Base-by-base conservation (phyloP, 2,329 filamentous ascomycete species). In the Leptoxyphium fumago region DNA sequence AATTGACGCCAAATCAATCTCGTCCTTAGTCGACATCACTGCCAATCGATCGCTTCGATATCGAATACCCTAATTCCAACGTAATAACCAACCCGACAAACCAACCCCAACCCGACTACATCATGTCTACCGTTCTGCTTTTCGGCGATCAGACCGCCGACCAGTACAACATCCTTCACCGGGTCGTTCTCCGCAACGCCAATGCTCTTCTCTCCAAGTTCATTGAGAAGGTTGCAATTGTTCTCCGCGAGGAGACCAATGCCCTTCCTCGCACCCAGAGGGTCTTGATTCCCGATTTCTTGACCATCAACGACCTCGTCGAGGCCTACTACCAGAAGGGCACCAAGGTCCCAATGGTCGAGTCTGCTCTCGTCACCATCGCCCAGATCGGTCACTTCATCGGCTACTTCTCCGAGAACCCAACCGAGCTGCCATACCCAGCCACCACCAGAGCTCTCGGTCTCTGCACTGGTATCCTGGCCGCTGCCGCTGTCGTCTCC, bases 111-210 rank as follows among this genome's bases (percentile, higher is more conserved):
- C 21, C 34, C 30, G 21, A 38, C 34, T 17, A 40, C 43, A 60
- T 42, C n/a, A 63, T 63, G 60, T 58, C 60, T 58, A 70, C 71
- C 55, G 57, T 67, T 46, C 72, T 81, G 60, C 73, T 83, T 49
- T 82, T 83, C 58, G 79, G 79, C 65, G 80, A 84, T 58, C 80
- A 84, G 64, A 82, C 79, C 47, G 70, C 77, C 54, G 77, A 81
- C 60, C 78, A 78, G 53, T 75, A 80, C 57, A 67, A 66, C 52
- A 76, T 81, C 50, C 64, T 84, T 48, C 63, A 66, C 51, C 69
- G 68, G 53, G 61, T 68, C 28, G 61, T 62, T 45, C 61, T 67
- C 42, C 64, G 67, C 55, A 70, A 65, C 52, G 67, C 69, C 55
- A 72, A 72, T 57, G 73, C 76, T 42, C 67, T 81, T 21, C 70